Percentiles rank a stretch among this genome's conserved stretches.
These are phyloP conservation scores for Gossypium raimondii DNA, from an alignment of 345 rosid species.

Conservation along the genomic window DNA sequence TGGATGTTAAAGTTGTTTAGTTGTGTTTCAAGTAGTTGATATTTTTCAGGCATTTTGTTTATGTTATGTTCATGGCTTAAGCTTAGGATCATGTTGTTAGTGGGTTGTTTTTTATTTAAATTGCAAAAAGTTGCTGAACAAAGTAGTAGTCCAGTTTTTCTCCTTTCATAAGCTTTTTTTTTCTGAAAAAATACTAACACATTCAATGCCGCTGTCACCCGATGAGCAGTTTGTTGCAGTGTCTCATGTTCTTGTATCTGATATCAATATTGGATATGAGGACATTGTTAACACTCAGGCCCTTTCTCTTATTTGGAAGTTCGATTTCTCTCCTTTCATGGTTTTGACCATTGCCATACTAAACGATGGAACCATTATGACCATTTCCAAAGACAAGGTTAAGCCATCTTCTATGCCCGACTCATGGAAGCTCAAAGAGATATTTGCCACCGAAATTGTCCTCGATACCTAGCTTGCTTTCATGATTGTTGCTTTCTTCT, in stretches of 20 bases:
- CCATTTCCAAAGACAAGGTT: conserved; percentile 67
- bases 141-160: too few relatives aligned
- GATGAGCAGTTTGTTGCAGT: conserved; percentile 65
- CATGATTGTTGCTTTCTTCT: conserved; percentile 54
- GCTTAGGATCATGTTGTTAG: too few relatives aligned
- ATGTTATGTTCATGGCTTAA: too few relatives aligned
- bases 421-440: conserved; percentile 64
- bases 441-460: conserved; percentile 50
- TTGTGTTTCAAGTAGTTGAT: too few relatives aligned
- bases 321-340: conserved; percentile 94
- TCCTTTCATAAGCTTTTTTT: too few relatives aligned
- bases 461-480: conserved; percentile 52
- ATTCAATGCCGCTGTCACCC: conserved; percentile 53
- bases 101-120: too few relatives aligned
- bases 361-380: conserved; percentile 82
- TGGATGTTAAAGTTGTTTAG: too few relatives aligned
- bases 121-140: too few relatives aligned
- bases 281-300: conserved; percentile 71
- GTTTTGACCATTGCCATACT: conserved; percentile 75
- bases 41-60: too few relatives aligned
- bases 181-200: not conserved
- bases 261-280: conserved; percentile 64
- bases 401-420: conserved; percentile 67
- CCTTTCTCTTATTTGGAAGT: conserved; percentile 86
- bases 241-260: conserved; percentile 65